These are phyloP conservation scores for Cyathus striatus DNA, from an alignment of 768 basidiomycete species.

Conservation along the genomic window DNA sequence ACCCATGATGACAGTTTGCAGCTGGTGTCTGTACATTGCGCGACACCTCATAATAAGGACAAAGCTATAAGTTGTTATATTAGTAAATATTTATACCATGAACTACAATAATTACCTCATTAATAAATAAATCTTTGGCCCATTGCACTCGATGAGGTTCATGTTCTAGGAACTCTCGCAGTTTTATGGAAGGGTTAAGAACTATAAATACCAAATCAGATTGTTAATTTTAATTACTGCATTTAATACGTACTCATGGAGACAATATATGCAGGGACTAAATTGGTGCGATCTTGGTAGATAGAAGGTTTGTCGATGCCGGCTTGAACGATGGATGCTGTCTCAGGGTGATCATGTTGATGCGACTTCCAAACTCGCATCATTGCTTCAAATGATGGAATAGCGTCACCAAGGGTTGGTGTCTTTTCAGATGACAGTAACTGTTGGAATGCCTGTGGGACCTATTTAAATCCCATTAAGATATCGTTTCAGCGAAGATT, in stretches of 20 bases:
- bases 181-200: neutral
- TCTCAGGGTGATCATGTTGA: neutral
- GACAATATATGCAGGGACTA: neutral
- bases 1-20: neutral
- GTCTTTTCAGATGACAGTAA: neutral
- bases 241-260: neutral
- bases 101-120: neutral
- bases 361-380: neutral
- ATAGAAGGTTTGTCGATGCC: neutral
- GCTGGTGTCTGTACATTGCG: neutral
- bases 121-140: neutral
- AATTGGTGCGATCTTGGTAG: neutral
- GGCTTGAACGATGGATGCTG: neutral
- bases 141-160: neutral
- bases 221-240: neutral
- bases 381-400: neutral
- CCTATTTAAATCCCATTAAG: neutral
- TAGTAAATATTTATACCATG: neutral
- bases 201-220: neutral
- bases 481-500: neutral
- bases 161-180: neutral
- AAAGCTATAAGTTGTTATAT: neutral
- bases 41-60: neutral
- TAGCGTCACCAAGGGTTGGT: neutral
- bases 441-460: neutral